Evolutionary conservation across 2,329 filamentous ascomycete species (phyloP).

Genomic region (Tolypocladium amazonense): DNA sequence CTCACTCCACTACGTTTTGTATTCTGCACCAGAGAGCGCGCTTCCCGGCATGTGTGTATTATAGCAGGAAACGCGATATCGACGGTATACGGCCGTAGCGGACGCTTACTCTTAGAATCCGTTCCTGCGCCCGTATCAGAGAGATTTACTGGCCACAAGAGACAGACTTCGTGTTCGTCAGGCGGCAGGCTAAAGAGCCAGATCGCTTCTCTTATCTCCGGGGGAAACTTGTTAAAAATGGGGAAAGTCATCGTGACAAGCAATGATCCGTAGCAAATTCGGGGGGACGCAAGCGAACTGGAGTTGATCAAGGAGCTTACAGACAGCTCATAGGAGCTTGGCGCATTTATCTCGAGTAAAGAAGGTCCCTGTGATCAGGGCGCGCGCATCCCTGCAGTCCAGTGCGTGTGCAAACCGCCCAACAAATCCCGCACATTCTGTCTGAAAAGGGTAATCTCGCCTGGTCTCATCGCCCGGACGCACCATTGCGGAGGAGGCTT

Average conservation of each 20-base stretch:
- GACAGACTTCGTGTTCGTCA: neutral
- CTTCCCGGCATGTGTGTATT: neutral
- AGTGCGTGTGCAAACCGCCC: too few relatives aligned
- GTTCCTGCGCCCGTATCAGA: neutral
- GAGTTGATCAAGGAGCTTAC: too few relatives aligned
- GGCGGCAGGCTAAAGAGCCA: neutral
- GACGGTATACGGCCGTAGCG: neutral
- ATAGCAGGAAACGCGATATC: neutral
- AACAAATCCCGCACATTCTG: too few relatives aligned
- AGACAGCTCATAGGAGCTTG: too few relatives aligned
- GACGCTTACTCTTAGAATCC: neutral
- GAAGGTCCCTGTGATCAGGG: too few relatives aligned
- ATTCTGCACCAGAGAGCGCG: neutral
- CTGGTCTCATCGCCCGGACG: too few relatives aligned
- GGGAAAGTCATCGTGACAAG: neutral
- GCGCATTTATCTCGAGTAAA: too few relatives aligned
- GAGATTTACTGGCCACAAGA: neutral
- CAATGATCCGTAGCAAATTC: neutral
- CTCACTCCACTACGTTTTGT: neutral
- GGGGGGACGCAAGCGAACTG: too few relatives aligned
- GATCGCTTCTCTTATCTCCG: neutral
- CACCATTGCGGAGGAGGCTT: too few relatives aligned
- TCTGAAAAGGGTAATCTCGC: too few relatives aligned
- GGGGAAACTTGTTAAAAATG: neutral
- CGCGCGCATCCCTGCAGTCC: too few relatives aligned